Evolutionary conservation across 2,329 filamentous ascomycete genomes (phyloP).

Genomic region (Pseudovirgaria hyperparasitica): DNA sequence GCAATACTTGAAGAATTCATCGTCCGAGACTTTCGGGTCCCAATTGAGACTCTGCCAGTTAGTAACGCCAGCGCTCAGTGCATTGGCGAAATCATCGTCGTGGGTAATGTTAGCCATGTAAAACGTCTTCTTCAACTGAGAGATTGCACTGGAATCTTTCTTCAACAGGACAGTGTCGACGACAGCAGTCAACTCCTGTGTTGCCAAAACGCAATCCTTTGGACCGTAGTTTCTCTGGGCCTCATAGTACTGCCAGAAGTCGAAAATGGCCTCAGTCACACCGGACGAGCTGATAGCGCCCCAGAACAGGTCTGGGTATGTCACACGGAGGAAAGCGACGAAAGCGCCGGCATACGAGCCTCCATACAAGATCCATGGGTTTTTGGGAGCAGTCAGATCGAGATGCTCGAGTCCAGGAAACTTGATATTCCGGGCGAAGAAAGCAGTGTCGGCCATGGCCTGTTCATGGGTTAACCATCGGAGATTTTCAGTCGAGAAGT

Average conservation of each 20-base stretch:
- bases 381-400: conserved; percentile 51
- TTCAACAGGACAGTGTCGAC: conserved; percentile 45
- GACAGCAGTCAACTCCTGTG: conserved; percentile 47
- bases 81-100: conserved; percentile 40
- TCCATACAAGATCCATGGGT: conserved; percentile 68
- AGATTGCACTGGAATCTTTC: conserved; percentile 29
- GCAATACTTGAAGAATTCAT: conserved; percentile 41
- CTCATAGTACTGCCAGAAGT: conserved; percentile 58
- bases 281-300: conserved; percentile 71
- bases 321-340: conserved; percentile 60
- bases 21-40: conserved; percentile 42
- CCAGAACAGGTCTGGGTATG: conserved; percentile 70
- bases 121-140: conserved; percentile 40
- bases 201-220: conserved; percentile 49
- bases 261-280: conserved; percentile 63
- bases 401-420: conserved; percentile 57
- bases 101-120: conserved; percentile 36
- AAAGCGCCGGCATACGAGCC: conserved; percentile 76
- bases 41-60: conserved; percentile 42
- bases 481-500: conserved; percentile 56
- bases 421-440: conserved; percentile 61
- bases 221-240: conserved; percentile 44
- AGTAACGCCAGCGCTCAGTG: conserved; percentile 31
- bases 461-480: conserved; percentile 78
- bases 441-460: conserved; percentile 66